Evolutionary conservation across 345 rosid species (phyloP), one percentile per base, ranked within the genome.

Genomic region (Brassica juncea): DNA sequence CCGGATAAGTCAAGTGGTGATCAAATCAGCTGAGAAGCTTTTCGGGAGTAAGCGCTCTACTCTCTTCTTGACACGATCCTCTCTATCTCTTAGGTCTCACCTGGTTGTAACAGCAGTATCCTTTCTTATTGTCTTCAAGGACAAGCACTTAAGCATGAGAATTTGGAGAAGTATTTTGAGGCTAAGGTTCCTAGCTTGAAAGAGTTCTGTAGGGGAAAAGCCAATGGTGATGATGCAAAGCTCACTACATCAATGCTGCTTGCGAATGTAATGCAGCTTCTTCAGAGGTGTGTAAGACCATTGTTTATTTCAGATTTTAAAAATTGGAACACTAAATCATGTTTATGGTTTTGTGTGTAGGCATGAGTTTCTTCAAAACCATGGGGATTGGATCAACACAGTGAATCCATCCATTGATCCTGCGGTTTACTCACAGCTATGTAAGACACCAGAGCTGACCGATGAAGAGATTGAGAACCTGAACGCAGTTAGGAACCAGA

Each of bases 181-280:
- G 81, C 93, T 59, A 89, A 89, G 73, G 90, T 95, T 81, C 96
- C 96, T 49, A 91, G 96, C 86, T 87, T 95, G 91, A 91, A 88
- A 86, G 89, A 88, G 74, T 86, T 91, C 58, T 70, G 57, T 72
- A 69, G 81, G 81, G 73, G 66, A 82, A 89, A 88, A 65, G 69
- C 71, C 74, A 85, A 83, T 70, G 87, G 86, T 68, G 84, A 87
- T 84, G 21, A 87, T 84, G 21, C 74, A 4, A 86, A 84, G 81
- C 34, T 80, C 81, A 81, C 93, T 31, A 81, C 96, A 34, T 67
- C 86, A 8, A 82, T 75, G 83, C 84, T 86, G 76, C 88, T 93
- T 27, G 96, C 84, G 55, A 85, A 86, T 71, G 86, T 88, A 68
- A 79, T 88, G 86, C 91, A 77, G 74, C 69, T 89, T 83, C 85